These are phyloP conservation scores for Lenzites betulinus DNA, from an alignment of 768 basidiomycete genomes.

Conservation along the genomic window DNA sequence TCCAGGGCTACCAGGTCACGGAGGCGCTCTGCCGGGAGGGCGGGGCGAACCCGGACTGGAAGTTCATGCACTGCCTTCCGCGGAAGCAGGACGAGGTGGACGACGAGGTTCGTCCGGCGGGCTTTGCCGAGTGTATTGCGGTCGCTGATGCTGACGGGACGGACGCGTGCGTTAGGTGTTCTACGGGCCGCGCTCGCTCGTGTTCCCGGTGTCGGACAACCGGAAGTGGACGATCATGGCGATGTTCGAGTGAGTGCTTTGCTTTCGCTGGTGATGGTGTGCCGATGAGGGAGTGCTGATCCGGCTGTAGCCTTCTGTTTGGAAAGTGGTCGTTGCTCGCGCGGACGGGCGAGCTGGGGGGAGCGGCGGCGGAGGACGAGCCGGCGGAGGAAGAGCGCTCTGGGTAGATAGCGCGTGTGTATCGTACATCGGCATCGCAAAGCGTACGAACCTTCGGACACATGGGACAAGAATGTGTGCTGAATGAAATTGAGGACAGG, in stretches of 20 bases:
- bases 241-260: constrained; percentile 71
- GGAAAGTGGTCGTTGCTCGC: constrained; percentile 34
- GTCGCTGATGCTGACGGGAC: constrained; percentile 6
- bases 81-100: constrained; percentile 93
- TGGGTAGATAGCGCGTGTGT: not conserved
- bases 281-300: constrained; percentile 11
- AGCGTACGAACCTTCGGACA: no score
- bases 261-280: not conserved
- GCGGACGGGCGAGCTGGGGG: not conserved
- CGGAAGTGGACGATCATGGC: constrained; percentile 98
- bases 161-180: constrained; percentile 61
- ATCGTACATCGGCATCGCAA: constrained; percentile 10
- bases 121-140: not conserved
- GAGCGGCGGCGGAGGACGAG: not conserved
- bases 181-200: constrained; percentile 88
- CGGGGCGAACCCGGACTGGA: constrained; percentile 85
- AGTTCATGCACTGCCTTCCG: constrained; percentile 95
- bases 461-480: no score
- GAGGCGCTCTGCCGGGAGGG: constrained; percentile 80
- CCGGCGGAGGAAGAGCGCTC: not conserved
- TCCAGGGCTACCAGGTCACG: constrained; percentile 92
- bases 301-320: constrained; percentile 31
- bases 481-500: no score
- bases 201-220: constrained; percentile 95
- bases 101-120: constrained; percentile 65